Conservation (phyloP, 192 early-diverging fungal species). For the Coemansia sp. region DNA sequence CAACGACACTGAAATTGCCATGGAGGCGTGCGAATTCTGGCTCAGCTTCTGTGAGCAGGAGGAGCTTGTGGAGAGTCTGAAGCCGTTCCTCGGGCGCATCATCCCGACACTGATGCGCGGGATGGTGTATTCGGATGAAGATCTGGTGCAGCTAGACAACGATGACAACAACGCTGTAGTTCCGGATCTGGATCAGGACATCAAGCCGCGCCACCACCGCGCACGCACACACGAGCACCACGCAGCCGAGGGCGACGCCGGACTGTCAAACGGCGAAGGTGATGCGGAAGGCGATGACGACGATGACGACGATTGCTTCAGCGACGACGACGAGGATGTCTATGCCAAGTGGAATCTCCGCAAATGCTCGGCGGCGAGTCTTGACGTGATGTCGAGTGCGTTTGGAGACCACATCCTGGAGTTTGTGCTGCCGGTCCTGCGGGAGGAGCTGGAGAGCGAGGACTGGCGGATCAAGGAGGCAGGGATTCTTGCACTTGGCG, state of each 20-base stretch:
- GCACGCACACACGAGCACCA: conserved; percentile 75
- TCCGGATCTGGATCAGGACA: conserved; percentile 88
- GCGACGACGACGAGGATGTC: conserved; percentile 79
- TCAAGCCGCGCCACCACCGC: conserved; percentile 92
- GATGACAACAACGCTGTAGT: conserved; percentile 85
- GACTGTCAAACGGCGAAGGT: conserved; percentile 25
- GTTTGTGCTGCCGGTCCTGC: conserved; percentile 82
- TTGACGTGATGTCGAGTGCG: conserved; percentile 91
- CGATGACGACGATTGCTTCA: conserved; percentile 82
- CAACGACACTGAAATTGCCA: conserved; percentile 79
- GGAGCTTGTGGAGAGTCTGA: conserved; percentile 68
- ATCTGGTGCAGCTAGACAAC: conserved; percentile 73
- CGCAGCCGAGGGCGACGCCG: conserved; percentile 49
- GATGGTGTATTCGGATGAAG: conserved; percentile 96
- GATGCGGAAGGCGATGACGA: conserved; percentile 61
- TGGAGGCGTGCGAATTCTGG: conserved; percentile 99
- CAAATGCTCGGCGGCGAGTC: conserved; percentile 95
- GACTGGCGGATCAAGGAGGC: conserved; percentile 94
- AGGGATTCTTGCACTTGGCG: conserved; percentile 95
- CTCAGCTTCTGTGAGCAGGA: conserved; percentile 94
- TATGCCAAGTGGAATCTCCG: conserved; percentile 96
- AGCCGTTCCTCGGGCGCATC: conserved; percentile 70
- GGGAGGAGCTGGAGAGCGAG: conserved; percentile 73
- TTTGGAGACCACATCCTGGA: conserved; percentile 83
- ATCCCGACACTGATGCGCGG: conserved; percentile 90